A percentile compares a stretch with the other conserved stretches of the same genome.
Evolutionary conservation across 768 basidiomycete species (phyloP).

Genomic region (Sarcomyxa edulis): DNA sequence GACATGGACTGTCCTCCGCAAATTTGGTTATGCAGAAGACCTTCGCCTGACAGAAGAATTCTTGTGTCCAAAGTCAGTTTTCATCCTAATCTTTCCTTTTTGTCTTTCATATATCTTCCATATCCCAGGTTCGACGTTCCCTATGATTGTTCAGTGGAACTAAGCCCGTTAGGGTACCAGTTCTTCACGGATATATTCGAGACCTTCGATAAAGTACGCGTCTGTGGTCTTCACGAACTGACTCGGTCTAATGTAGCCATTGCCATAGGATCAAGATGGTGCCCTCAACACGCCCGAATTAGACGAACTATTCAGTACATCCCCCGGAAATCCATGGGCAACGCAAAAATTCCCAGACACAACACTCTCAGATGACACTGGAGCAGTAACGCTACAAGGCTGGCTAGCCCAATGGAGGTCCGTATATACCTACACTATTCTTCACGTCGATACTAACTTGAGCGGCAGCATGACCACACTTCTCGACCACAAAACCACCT

Average conservation of each 20-base stretch:
- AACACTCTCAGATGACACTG: slow-evolving; percentile 80
- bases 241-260: slow-evolving; percentile 3
- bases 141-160: slow-evolving; percentile 89
- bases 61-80: slow-evolving; percentile 77
- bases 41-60: slow-evolving; percentile 84
- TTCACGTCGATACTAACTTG: neutral
- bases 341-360: slow-evolving; percentile 89
- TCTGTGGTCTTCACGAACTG: too few relatives aligned
- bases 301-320: slow-evolving; percentile 86
- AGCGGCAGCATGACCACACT: slow-evolving; percentile 94
- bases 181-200: slow-evolving; percentile 98
- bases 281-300: slow-evolving; percentile 82
- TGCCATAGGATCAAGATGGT: slow-evolving; percentile 94
- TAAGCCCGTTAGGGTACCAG: slow-evolving; percentile 90
- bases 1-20: slow-evolving; percentile 94
- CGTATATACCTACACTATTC: slow-evolving; percentile 13
- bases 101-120: slow-evolving; percentile 4
- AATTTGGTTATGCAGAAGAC: slow-evolving; percentile 96
- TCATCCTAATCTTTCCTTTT: slow-evolving; percentile 8
- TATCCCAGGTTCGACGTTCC: slow-evolving; percentile 82
- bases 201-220: slow-evolving; percentile 85
- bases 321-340: slow-evolving; percentile 96
- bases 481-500: slow-evolving; percentile 85
- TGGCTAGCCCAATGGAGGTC: slow-evolving; percentile 99
- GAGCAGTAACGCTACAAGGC: slow-evolving; percentile 91